These are phyloP conservation scores for Zalaria sp. DNA, from an alignment of 2,329 filamentous ascomycete genomes.

Conservation along the genomic window DNA sequence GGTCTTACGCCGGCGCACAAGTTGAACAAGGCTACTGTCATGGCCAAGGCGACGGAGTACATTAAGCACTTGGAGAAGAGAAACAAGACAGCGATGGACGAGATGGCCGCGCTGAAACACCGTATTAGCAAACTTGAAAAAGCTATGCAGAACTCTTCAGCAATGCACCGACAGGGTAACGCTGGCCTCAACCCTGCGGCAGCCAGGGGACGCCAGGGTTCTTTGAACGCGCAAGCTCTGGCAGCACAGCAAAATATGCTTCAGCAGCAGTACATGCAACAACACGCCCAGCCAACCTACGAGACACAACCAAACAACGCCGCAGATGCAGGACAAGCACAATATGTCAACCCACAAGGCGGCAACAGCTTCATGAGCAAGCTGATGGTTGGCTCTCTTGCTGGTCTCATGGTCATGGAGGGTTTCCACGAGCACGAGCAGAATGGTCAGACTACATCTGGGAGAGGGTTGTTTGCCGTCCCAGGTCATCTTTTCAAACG, in stretches of 20 bases:
- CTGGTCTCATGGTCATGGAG: conserved; percentile 83
- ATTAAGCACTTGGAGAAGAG: conserved; percentile 88
- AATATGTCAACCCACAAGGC: conserved; percentile 25
- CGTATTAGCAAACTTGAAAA: conserved; percentile 54
- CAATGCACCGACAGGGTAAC: not conserved
- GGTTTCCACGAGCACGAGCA: conserved; percentile 54
- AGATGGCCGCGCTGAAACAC: conserved; percentile 66
- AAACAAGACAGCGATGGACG: conserved; percentile 67
- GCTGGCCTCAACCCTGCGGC: conserved; percentile 15
- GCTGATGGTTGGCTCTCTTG: conserved; percentile 84
- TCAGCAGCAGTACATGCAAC: conserved; percentile 19
- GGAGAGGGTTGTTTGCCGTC: conserved; percentile 26
- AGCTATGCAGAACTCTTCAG: conserved; percentile 38
- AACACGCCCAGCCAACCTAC: conserved; percentile 17
- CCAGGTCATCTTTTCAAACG: conserved; percentile 23
- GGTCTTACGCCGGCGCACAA: conserved; percentile 70
- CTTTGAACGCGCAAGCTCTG: not conserved
- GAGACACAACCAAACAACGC: conserved; percentile 15
- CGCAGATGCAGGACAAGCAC: conserved; percentile 17
- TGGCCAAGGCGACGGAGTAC: conserved; percentile 93
- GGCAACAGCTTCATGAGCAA: conserved; percentile 47
- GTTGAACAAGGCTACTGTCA: conserved; percentile 91
- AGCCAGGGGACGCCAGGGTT: conserved; percentile 8
- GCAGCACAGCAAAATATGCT: conserved; percentile 4
- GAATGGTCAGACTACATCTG: conserved; percentile 31